These are phyloP conservation scores for Trypanosoma avium DNA, from an alignment of 208 protist species.

Conservation along the genomic window DNA sequence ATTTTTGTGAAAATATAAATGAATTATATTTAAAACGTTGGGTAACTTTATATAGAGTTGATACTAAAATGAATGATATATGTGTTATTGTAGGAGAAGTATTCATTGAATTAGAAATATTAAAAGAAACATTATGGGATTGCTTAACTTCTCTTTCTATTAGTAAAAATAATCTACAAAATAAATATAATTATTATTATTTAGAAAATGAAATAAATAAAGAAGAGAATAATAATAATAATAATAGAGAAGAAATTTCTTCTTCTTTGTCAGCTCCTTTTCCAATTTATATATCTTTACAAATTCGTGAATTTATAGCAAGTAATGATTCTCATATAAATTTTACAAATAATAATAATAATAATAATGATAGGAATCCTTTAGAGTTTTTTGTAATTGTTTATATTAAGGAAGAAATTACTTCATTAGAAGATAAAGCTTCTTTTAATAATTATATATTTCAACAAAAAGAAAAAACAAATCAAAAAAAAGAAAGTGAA, in stretches of 20 bases:
- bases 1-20: not conserved
- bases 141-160: not conserved
- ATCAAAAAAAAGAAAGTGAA: not conserved
- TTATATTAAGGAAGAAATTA: too few species aligned
- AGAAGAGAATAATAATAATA: not conserved
- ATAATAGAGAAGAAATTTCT: not conserved
- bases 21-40: not conserved
- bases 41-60: conserved; percentile 9
- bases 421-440: too few species aligned
- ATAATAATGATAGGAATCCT: too few species aligned
- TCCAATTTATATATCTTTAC: not conserved
- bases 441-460: too few species aligned
- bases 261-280: not conserved
- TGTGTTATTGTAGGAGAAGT: conserved; percentile 18
- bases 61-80: not conserved
- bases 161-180: not conserved
- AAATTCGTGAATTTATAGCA: conserved; percentile 2
- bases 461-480: not conserved
- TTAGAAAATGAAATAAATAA: not conserved
- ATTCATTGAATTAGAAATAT: conserved; percentile 9
- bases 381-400: conserved; percentile 2
- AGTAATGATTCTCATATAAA: not conserved
- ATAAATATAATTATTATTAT: not conserved
- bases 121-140: not conserved
- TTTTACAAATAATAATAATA: not conserved